phyloP scores from a whole-genome alignment of 106 monocot species.

The Acorus gramineus region DNA sequence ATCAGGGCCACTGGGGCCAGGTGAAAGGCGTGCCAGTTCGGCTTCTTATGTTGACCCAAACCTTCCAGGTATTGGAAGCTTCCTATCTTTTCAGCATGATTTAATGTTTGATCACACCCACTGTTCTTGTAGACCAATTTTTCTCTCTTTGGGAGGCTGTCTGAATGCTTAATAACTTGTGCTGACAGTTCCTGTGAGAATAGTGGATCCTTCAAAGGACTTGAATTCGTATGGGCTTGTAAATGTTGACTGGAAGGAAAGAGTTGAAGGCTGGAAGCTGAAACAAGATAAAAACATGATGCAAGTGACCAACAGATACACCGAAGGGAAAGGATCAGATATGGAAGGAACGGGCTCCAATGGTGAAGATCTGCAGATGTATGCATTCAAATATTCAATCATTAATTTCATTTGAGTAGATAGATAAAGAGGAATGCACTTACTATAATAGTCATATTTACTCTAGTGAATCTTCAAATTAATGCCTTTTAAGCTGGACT shows the following conservation, averaged over 20 bases:
- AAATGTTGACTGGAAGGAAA: conserved; percentile 95
- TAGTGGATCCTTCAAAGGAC: conserved; percentile 94
- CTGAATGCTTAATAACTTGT: background rate
- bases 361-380: conserved; percentile 92
- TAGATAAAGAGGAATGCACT: too few relatives aligned
- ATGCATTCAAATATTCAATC: conserved; percentile 4
- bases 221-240: conserved; percentile 86
- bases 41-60: conserved; percentile 71
- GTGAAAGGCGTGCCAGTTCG: conserved; percentile 31
- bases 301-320: conserved; percentile 61
- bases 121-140: background rate
- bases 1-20: conserved; percentile 37
- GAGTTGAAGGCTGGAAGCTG: conserved; percentile 85
- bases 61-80: conserved; percentile 45
- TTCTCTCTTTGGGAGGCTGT: background rate
- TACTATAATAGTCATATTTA: too few relatives aligned
- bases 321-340: conserved; percentile 63
- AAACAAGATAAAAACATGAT: conserved; percentile 82
- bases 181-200: conserved; percentile 82
- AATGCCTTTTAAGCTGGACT: too few relatives aligned
- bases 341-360: conserved; percentile 95
- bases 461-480: too few relatives aligned
- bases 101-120: too few relatives aligned
- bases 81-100: background rate
- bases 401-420: too few relatives aligned